A percentile compares a stretch with the other conserved stretches of the same genome.
phyloP scores from a whole-genome alignment of 2,329 filamentous ascomycete species.

The Pseudogymnoascus sp. region DNA sequence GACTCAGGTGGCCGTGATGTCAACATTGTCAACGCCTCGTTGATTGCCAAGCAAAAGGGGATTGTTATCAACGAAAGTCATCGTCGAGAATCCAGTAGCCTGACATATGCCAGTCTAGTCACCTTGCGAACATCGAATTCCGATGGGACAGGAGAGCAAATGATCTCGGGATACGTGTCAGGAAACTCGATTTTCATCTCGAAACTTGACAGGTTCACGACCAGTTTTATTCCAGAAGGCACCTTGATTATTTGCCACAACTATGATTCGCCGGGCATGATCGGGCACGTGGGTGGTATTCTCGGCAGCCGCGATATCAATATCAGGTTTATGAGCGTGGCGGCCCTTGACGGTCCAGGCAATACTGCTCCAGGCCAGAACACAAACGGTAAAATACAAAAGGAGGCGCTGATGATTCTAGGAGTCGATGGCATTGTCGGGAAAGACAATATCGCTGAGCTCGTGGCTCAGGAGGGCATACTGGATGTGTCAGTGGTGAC shows the following conservation, averaged over 20 bases:
- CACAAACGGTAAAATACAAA: conserved; percentile 32
- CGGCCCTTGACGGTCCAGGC: conserved; percentile 35
- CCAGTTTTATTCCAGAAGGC: conserved; percentile 66
- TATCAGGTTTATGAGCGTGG: conserved; percentile 74
- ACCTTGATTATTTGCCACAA: conserved; percentile 74
- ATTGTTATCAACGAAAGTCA: conserved; percentile 72
- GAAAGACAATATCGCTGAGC: conserved; percentile 45
- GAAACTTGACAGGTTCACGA: conserved; percentile 65
- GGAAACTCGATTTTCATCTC: conserved; percentile 63
- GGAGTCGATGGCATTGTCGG: conserved; percentile 63
- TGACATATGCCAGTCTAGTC: conserved; percentile 63
- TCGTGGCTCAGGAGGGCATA: conserved; percentile 46
- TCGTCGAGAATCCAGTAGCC: conserved; percentile 52
- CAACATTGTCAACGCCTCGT: conserved; percentile 75
- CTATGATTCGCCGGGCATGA: conserved; percentile 76
- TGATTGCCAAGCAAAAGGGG: conserved; percentile 70
- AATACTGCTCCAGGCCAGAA: conserved; percentile 24
- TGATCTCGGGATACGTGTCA: conserved; percentile 61
- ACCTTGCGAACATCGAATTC: conserved; percentile 49
- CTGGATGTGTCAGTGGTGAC: conserved; percentile 48
- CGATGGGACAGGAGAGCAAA: conserved; percentile 19
- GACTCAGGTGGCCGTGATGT: conserved; percentile 60
- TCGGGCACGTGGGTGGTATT: conserved; percentile 68
- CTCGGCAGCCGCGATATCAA: conserved; percentile 68
- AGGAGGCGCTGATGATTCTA: conserved; percentile 77